Conservation (phyloP, 176 grass and related monocot genomes). For the Puya raimondii region DNA sequence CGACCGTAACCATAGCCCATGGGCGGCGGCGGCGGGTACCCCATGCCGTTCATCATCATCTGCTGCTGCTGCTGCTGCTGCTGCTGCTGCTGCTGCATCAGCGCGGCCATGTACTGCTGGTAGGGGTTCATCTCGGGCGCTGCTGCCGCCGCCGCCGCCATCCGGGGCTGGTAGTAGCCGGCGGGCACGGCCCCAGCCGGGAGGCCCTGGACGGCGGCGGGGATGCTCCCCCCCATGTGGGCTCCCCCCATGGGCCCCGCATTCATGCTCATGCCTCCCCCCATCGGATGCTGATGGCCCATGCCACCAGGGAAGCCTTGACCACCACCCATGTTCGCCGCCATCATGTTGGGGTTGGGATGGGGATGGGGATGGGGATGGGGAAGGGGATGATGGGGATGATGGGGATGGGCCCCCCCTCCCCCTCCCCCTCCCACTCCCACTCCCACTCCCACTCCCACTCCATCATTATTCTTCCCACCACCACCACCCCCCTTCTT, state of each 20-base stretch:
- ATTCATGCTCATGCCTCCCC: not conserved
- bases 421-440: not conserved
- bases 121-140: not conserved
- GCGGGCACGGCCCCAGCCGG: not conserved
- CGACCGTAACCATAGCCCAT: conserved; percentile 3
- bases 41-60: conserved; percentile 22
- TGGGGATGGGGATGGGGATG: not conserved
- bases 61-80: not conserved
- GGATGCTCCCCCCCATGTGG: too few species aligned
- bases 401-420: not conserved
- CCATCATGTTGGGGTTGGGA: not conserved
- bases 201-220: conserved; percentile 6
- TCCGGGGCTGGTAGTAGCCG: not conserved
- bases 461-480: not conserved
- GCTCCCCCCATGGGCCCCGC: not conserved
- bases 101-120: conserved; percentile 4
- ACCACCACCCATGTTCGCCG: too few species aligned
- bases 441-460: not conserved
- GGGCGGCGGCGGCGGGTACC: not conserved
- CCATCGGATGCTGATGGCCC: not conserved
- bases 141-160: not conserved
- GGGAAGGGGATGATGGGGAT: not conserved
- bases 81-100: conserved; percentile 20
- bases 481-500: not conserved
- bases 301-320: not conserved